Base-by-base conservation (phyloP, 2,329 filamentous ascomycete genomes). In the Torrubiella hemipterigena region DNA sequence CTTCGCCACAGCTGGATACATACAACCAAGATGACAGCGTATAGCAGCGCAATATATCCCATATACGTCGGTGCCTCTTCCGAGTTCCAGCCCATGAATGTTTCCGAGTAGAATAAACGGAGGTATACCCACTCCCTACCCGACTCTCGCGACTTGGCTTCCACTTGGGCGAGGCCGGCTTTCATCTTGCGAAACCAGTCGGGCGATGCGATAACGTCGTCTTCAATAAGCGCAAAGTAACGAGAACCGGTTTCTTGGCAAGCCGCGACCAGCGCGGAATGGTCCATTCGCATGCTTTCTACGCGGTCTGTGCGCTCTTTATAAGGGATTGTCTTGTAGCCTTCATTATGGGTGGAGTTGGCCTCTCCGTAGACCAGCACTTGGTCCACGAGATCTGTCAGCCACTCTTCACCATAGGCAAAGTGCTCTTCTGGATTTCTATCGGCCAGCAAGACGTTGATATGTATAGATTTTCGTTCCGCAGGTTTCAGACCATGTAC, bases 31-130 rank as follows among this genome's bases (percentile, higher is more conserved):
- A 51, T 17, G 1, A 34, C 31, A 2, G 42, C 37, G 29, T 56
- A 56, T 11, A 44, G 37, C 14, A 46, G 5, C 2, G 46, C 38
- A 12, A 54, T 45, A 6, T 40, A 38, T 27, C 42, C 32, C 3
- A 43, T 17, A 24, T 58, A 56, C 20, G 34, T 39, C 3, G 44
- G 42, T 39, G 47, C 47, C 36, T 56, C 51, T 34, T 57, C 52
- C 11, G 41, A 43, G 32, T 58, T 57, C 55, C 55, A 58, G 5
- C 54, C 53, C 44, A 57, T 52, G 10, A 52, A 44, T 2, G 51
- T 39, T 34, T 58, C 55, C 5, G 54, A 55, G 38, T 58, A 57
- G 39, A 58, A 58, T 17, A 58, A 39, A 1, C 55, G 50, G 3
- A 58, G 38, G 33, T 58, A 58, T 20, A 56, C 34, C 54, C 54